A percentile compares a stretch with the other conserved stretches of the same genome.
Evolutionary conservation across 345 rosid species (phyloP).

Genomic region (Pistacia integerrima): DNA sequence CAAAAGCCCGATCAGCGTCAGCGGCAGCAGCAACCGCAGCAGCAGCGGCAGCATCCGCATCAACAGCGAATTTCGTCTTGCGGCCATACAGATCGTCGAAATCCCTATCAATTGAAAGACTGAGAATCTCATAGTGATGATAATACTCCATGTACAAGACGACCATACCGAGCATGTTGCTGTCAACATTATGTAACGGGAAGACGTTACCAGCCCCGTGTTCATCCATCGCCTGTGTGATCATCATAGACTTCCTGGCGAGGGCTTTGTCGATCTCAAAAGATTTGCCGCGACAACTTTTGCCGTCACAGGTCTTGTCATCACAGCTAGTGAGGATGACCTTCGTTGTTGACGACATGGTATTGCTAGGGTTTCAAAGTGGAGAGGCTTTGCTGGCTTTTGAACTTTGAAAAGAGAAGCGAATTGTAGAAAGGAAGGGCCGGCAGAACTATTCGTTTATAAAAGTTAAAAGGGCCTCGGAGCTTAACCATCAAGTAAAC

Average conservation of each 20-base stretch:
- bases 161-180: conserved; percentile 76
- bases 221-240: conserved; percentile 70
- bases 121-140: no score
- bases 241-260: conserved; percentile 62
- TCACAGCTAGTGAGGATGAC: conserved; percentile 61
- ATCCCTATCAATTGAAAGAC: no score
- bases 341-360: conserved; percentile 43
- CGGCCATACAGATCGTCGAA: no score
- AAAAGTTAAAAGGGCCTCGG: no score
- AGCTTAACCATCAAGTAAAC: no score
- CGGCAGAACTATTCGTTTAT: no score
- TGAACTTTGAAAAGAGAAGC: no score
- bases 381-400: neutral
- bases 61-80: no score
- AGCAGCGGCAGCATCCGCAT: no score
- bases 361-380: neutral
- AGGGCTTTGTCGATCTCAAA: conserved; percentile 70
- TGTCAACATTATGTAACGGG: conserved; percentile 67
- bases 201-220: conserved; percentile 48
- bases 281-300: conserved; percentile 32
- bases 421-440: no score
- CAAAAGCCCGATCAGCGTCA: neutral
- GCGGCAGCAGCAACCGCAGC: neutral
- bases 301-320: no score
- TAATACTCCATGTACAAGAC: conserved; percentile 69